Conservation (phyloP, 192 early-diverging fungal species). For the Rhizoclosmatium globosum region DNA sequence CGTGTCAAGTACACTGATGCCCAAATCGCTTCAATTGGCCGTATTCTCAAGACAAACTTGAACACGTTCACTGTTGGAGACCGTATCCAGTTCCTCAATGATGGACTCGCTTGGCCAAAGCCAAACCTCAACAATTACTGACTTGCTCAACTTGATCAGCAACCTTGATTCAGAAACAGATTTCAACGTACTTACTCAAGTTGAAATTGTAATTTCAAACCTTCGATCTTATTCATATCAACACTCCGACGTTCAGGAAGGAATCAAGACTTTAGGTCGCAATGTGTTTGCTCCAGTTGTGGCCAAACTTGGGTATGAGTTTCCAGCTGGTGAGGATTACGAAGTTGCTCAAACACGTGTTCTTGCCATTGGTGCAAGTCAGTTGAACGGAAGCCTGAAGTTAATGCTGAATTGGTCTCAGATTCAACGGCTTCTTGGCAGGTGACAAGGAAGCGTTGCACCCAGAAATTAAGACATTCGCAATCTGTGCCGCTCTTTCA, state of each 20-base stretch:
- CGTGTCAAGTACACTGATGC: conserved; percentile 69
- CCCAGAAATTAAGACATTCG: conserved; percentile 68
- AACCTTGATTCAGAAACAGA: conserved; percentile 79
- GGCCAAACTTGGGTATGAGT: conserved; percentile 80
- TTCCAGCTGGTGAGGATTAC: conserved; percentile 74
- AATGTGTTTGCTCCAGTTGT: conserved; percentile 80
- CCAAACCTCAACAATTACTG: conserved; percentile 81
- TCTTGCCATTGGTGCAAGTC: conserved; percentile 76
- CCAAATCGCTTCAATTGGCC: conserved; percentile 42
- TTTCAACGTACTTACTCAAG: conserved; percentile 74
- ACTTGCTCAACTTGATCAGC: conserved; percentile 76
- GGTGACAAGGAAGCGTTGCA: conserved; percentile 73
- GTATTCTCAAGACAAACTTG: conserved; percentile 57
- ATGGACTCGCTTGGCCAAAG: conserved; percentile 79
- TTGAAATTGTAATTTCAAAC: conserved; percentile 65
- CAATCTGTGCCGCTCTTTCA: conserved; percentile 72
- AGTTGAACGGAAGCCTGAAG: conserved; percentile 64
- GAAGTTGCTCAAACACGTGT: conserved; percentile 76
- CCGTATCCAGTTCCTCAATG: conserved; percentile 83
- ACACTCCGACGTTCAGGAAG: conserved; percentile 69
- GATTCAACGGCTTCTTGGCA: conserved; percentile 65
- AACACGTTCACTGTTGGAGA: conserved; percentile 62
- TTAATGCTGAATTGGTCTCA: conserved; percentile 8
- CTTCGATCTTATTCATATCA: conserved; percentile 73
- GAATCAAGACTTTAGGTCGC: conserved; percentile 72